phyloP scores from a whole-genome alignment of 2,329 filamentous ascomycete species.

The Fusarium palustre region DNA sequence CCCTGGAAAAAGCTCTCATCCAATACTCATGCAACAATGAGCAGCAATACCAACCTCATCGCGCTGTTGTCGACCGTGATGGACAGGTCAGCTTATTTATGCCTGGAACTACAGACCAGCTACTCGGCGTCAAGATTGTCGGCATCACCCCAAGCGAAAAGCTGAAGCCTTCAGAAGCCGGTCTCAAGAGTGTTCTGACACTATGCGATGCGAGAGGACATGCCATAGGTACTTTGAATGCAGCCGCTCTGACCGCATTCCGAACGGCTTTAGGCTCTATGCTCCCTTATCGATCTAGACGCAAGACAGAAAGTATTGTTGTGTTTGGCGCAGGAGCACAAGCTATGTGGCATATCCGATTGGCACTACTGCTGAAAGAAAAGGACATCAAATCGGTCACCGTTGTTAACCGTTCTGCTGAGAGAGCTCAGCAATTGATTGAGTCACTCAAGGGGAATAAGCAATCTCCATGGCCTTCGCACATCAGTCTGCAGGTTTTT shows the following conservation, averaged over 20 bases:
- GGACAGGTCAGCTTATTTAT: constrained; percentile 74
- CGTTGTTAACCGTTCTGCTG: constrained; percentile 50
- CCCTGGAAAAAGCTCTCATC: constrained; percentile 39
- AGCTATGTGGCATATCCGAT: constrained; percentile 77
- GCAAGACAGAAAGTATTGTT: constrained; percentile 60
- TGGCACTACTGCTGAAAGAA: constrained; percentile 67
- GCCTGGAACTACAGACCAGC: constrained; percentile 70
- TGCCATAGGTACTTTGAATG: constrained; percentile 73
- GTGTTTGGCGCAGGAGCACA: constrained; percentile 79
- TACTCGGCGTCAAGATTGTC: constrained; percentile 74
- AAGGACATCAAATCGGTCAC: constrained; percentile 47
- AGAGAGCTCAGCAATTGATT: constrained; percentile 41
- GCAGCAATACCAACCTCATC: constrained; percentile 70
- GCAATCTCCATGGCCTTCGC: constrained; percentile 25
- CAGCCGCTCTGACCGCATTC: constrained; percentile 76
- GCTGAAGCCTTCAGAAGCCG: constrained; percentile 12
- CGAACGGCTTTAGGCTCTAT: constrained; percentile 73
- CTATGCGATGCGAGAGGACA: constrained; percentile 67
- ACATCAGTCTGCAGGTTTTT: constrained; percentile 32
- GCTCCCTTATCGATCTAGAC: constrained; percentile 62
- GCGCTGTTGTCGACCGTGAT: constrained; percentile 70
- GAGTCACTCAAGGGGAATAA: constrained; percentile 25
- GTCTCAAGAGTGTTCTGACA: constrained; percentile 63
- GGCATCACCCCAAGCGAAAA: constrained; percentile 45
- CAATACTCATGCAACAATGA: constrained; percentile 71